Evolutionary conservation across 129 eudicot species (phyloP).

Genomic region (Silybum marianum): DNA sequence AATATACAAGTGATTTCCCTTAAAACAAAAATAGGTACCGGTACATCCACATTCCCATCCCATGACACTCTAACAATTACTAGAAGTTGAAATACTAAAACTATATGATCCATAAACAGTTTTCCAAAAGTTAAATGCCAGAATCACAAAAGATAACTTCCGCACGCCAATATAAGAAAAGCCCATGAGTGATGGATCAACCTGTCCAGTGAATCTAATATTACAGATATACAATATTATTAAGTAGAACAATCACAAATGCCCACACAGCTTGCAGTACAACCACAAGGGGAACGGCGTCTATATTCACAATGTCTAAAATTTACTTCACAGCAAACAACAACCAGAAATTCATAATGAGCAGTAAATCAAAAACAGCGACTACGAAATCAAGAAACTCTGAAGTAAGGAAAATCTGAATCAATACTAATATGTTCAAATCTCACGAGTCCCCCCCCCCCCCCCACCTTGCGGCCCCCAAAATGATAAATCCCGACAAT

Average conservation of each 20-base stretch:
- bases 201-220: neutral
- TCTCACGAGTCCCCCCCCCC: neutral
- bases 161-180: neutral
- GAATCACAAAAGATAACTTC: neutral
- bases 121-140: neutral
- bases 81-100: neutral
- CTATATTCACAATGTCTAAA: neutral
- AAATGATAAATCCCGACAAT: neutral
- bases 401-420: neutral
- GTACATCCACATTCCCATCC: constrained; percentile 1
- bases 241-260: neutral
- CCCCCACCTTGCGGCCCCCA: neutral
- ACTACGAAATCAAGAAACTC: neutral
- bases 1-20: constrained; percentile 3
- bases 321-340: neutral
- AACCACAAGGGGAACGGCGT: neutral
- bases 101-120: neutral
- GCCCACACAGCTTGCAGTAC: neutral
- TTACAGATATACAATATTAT: constrained; percentile 1
- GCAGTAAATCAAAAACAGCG: neutral
- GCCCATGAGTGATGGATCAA: neutral
- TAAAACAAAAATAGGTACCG: neutral
- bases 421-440: neutral
- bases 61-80: neutral
- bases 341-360: neutral